Conservation (phyloP, 148 eudicot genomes). For the Spergularia marina region DNA sequence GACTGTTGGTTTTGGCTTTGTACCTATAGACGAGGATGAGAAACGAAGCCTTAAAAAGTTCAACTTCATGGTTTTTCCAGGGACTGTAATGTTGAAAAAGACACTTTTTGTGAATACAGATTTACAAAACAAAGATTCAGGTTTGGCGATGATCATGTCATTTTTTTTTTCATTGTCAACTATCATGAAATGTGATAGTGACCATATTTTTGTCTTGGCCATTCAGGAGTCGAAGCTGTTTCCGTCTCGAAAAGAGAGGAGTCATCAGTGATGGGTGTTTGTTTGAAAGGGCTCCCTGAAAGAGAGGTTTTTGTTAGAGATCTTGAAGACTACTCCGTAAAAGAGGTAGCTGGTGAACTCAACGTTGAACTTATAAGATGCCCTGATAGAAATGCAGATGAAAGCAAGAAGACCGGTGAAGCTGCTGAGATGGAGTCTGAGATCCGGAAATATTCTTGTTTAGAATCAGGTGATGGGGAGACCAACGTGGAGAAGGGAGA, state of each 20-base stretch:
- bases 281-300: conserved; percentile 14
- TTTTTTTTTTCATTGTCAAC: not conserved
- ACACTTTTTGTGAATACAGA: conserved; percentile 35
- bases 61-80: conserved; percentile 96
- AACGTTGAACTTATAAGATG: not conserved
- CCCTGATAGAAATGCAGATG: not conserved
- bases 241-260: conserved; percentile 22
- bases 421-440: conserved; percentile 14
- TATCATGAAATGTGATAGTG: not conserved
- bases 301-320: not conserved
- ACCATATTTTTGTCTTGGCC: conserved; percentile 14
- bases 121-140: conserved; percentile 25
- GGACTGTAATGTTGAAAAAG: conserved; percentile 85
- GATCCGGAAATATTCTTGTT: not conserved
- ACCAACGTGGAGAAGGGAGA: not conserved
- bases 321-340: not conserved
- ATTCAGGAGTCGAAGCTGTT: conserved; percentile 35
- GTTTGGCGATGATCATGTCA: not conserved
- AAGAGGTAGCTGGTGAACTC: conserved; percentile 17
- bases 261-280: conserved; percentile 12
- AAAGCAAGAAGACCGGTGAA: conserved; percentile 1
- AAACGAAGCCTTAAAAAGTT: conserved; percentile 51
- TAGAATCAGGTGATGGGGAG: not conserved
- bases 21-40: conserved; percentile 66
- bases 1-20: conserved; percentile 84